A percentile compares a stretch with the other conserved stretches of the same genome.
These are phyloP conservation scores for Fusarium albosuccineum DNA, from an alignment of 2,329 filamentous ascomycete species.

Conservation along the genomic window DNA sequence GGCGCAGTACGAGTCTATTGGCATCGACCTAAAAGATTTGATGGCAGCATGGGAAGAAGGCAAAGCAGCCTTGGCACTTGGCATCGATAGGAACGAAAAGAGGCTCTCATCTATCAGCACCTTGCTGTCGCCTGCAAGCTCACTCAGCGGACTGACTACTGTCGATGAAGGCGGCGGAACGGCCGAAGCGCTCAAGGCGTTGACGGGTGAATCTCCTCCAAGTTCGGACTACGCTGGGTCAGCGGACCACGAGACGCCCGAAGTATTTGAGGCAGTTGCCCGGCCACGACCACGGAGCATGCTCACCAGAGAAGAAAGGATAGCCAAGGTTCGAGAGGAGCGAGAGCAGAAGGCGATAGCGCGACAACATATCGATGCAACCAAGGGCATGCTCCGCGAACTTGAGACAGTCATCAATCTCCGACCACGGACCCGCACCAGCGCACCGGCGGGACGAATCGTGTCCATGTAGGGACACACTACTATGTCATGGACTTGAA, in stretches of 20 bases:
- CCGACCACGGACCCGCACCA: constrained; percentile 57
- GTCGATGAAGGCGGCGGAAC: constrained; percentile 65
- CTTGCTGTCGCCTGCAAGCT: constrained; percentile 69
- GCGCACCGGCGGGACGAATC: constrained; percentile 54
- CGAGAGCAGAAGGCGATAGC: constrained; percentile 78
- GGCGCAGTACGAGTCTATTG: constrained; percentile 94
- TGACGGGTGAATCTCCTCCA: constrained; percentile 77
- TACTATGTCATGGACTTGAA: constrained; percentile 16
- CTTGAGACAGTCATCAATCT: constrained; percentile 87
- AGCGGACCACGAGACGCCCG: constrained; percentile 75
- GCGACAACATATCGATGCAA: constrained; percentile 83
- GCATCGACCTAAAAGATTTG: constrained; percentile 83
- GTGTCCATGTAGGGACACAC: constrained; percentile 57
- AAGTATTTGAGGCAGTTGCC: constrained; percentile 93
- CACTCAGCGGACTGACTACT: constrained; percentile 76
- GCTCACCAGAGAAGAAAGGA: constrained; percentile 87
- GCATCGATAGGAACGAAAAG: constrained; percentile 85
- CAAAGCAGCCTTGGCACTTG: constrained; percentile 83
- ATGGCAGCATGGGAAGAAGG: constrained; percentile 90
- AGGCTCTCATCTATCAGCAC: constrained; percentile 73
- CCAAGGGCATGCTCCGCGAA: constrained; percentile 90
- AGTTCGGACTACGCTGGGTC: constrained; percentile 65
- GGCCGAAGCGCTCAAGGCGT: constrained; percentile 76
- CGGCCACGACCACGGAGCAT: constrained; percentile 75
- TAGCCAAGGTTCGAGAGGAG: constrained; percentile 89